Percentiles rank a stretch among this genome's conserved stretches.
Conservation (phyloP, 176 grass and related monocot genomes). For the Cocos nucifera region DNA sequence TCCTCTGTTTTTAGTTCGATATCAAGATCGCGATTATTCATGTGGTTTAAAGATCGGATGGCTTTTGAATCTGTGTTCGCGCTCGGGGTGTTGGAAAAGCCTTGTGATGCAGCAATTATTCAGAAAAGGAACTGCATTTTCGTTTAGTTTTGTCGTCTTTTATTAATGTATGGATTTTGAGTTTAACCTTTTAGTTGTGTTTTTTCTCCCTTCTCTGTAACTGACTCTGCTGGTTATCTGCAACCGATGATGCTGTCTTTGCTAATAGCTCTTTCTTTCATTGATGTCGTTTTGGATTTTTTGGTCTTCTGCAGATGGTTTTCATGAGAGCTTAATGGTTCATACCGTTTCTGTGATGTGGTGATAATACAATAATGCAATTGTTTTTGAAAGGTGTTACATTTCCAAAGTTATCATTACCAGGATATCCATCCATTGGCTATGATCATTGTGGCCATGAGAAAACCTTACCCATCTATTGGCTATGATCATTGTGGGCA, state of each 20-base stretch:
- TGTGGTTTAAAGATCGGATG: slow-evolving; percentile 79
- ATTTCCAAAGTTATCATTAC: too few species aligned
- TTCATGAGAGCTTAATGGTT: slow-evolving; percentile 3
- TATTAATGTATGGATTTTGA: slow-evolving; percentile 24
- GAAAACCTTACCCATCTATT: too few species aligned
- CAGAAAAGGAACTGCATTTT: slow-evolving; percentile 44
- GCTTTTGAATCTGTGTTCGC: slow-evolving; percentile 75
- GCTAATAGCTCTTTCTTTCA: neutral
- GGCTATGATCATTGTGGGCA: too few species aligned
- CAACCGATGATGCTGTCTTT: neutral
- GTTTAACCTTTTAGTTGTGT: neutral
- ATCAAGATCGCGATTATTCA: slow-evolving; percentile 66
- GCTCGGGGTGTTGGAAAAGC: slow-evolving; percentile 62
- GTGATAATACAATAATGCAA: too few species aligned
- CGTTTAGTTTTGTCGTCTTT: slow-evolving; percentile 38
- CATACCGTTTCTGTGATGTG: neutral
- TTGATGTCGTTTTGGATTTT: slow-evolving; percentile 5
- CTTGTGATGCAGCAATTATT: slow-evolving; percentile 62
- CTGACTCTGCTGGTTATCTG: neutral
- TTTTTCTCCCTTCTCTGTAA: neutral
- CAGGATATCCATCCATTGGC: too few species aligned
- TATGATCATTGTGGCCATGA: too few species aligned
- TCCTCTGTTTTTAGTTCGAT: slow-evolving; percentile 58
- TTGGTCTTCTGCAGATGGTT: neutral
- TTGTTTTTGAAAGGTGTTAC: too few species aligned